Conservation (phyloP, 2,329 filamentous ascomycete genomes). For the Plenodomus tracheiphilus region DNA sequence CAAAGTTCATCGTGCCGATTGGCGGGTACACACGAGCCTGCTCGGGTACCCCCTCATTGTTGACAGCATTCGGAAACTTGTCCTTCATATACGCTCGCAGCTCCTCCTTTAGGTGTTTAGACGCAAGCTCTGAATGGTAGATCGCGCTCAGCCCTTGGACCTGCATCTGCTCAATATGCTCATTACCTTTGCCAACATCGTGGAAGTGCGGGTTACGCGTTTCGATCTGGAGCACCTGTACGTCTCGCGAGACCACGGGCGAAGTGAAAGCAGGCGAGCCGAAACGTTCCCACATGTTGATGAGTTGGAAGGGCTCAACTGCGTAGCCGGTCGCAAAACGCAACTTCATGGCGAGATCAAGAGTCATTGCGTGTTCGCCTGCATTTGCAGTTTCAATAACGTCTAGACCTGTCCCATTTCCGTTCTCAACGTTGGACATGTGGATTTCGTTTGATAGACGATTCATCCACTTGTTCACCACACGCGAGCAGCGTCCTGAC, state of each 20-base stretch:
- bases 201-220: slow-evolving; percentile 20
- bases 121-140: slow-evolving; percentile 11
- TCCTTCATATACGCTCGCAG: slow-evolving; percentile 4
- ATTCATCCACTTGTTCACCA: slow-evolving; percentile 20
- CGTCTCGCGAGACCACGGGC: background rate
- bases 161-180: slow-evolving; percentile 17
- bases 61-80: background rate
- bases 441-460: slow-evolving; percentile 3
- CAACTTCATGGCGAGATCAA: slow-evolving; percentile 13
- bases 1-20: background rate
- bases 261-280: background rate
- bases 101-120: slow-evolving; percentile 4
- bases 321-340: slow-evolving; percentile 19
- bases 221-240: slow-evolving; percentile 16
- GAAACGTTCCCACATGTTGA: slow-evolving; percentile 13
- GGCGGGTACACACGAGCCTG: background rate
- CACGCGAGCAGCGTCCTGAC: slow-evolving; percentile 16
- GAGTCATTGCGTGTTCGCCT: slow-evolving; percentile 20
- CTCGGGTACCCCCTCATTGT: background rate
- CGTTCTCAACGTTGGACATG: background rate
- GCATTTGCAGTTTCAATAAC: slow-evolving; percentile 17
- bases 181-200: slow-evolving; percentile 10
- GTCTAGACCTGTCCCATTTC: background rate
- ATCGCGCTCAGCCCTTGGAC: slow-evolving; percentile 16
- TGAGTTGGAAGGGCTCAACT: slow-evolving; percentile 18